These are phyloP conservation scores for Cystobasidium onofrii DNA, from an alignment of 768 basidiomycete species.

Conservation along the genomic window DNA sequence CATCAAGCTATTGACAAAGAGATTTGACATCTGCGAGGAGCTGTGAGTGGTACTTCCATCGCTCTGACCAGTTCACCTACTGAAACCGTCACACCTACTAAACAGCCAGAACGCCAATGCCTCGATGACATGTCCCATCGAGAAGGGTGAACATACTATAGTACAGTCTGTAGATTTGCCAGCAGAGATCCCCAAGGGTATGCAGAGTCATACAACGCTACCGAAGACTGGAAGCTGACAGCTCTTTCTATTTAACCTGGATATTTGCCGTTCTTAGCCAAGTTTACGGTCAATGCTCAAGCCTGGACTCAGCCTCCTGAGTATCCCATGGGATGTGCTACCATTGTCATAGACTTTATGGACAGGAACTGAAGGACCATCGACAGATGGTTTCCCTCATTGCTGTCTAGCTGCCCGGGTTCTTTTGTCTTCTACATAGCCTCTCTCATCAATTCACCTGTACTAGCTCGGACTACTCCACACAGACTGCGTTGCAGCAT, in stretches of 20 bases:
- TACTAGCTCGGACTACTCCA: no score
- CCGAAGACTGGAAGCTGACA: background rate
- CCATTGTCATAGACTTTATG: constrained; percentile 67
- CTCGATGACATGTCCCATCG: constrained; percentile 72
- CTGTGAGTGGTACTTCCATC: constrained; percentile 72
- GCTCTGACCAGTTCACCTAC: no score
- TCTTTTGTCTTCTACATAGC: no score
- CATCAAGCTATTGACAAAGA: constrained; percentile 74
- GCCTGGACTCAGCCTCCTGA: constrained; percentile 57
- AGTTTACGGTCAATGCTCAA: constrained; percentile 62
- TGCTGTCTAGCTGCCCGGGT: no score
- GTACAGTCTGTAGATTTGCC: constrained; percentile 77
- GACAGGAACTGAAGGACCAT: background rate
- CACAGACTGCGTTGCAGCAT: background rate
- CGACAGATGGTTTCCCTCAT: no score
- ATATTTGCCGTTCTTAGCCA: no score
- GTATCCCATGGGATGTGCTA: constrained; percentile 70
- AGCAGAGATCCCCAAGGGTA: constrained; percentile 75
- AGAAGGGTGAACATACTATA: constrained; percentile 62
- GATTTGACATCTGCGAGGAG: constrained; percentile 84
- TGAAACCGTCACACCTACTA: background rate
- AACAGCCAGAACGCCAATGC: constrained; percentile 65
- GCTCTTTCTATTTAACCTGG: no score
- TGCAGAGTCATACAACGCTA: constrained; percentile 28
- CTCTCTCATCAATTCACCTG: no score